A percentile compares a stretch with the other conserved stretches of the same genome.
Conservation (phyloP, 2,329 filamentous ascomycete species). For the Penicillium sp. region DNA sequence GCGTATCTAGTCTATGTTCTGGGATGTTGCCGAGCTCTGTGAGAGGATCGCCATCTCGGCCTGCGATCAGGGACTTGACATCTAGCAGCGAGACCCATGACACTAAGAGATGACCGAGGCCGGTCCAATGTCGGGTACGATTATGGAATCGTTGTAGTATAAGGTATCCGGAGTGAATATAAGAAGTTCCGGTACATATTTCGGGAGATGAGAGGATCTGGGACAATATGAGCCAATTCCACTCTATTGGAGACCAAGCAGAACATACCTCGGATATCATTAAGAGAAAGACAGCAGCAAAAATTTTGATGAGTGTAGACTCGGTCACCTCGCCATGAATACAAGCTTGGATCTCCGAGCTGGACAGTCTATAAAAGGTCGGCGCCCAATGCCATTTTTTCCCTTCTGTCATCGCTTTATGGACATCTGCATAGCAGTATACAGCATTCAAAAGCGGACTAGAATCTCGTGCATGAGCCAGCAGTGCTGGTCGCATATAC, state of each 20-base stretch:
- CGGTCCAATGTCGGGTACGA: constrained; percentile 29
- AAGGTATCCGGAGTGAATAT: constrained; percentile 30
- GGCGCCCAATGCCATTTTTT: constrained; percentile 28
- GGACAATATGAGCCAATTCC: background rate
- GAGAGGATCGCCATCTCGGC: constrained; percentile 34
- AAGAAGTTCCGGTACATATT: constrained; percentile 26
- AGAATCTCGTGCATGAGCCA: constrained; percentile 24
- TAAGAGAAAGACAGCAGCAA: constrained; percentile 30
- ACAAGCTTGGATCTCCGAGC: constrained; percentile 28
- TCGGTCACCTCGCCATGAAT: constrained; percentile 26
- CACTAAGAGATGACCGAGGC: constrained; percentile 26
- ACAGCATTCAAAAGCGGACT: constrained; percentile 27
- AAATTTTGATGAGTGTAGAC: constrained; percentile 22
- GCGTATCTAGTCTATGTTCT: constrained; percentile 4
- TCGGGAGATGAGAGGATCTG: constrained; percentile 30
- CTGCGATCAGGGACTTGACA: constrained; percentile 35
- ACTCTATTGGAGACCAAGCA: background rate
- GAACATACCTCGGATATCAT: constrained; percentile 35
- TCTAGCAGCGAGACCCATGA: constrained; percentile 36
- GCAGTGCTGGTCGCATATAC: constrained; percentile 25
- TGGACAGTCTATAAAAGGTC: constrained; percentile 30
- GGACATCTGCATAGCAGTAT: constrained; percentile 34
- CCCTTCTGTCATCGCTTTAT: constrained; percentile 25
- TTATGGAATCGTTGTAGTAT: constrained; percentile 28
- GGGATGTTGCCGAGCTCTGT: constrained; percentile 25